phyloP scores from a whole-genome alignment of 2,329 filamentous ascomycete genomes.

The Proliferodiscus dingleyae region DNA sequence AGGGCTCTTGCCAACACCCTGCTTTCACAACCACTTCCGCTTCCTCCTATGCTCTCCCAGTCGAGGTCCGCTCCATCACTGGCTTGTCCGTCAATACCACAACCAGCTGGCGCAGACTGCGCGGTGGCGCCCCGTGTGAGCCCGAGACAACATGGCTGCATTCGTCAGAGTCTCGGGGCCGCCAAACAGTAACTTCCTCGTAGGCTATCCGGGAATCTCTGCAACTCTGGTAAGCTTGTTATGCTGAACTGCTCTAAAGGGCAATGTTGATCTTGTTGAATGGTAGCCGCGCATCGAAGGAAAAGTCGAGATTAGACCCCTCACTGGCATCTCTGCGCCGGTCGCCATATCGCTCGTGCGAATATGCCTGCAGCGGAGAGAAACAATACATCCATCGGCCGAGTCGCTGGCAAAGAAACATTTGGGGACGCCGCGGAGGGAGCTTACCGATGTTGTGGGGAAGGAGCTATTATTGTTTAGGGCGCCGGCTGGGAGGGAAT shows the following conservation, averaged over 20 bases:
- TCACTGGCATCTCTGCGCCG: constrained; percentile 77
- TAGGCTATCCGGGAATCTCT: constrained; percentile 96
- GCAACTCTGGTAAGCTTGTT: constrained; percentile 77
- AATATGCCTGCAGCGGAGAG: constrained; percentile 86
- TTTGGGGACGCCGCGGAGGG: constrained; percentile 81
- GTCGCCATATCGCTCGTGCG: constrained; percentile 89
- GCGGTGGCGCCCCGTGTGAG: constrained; percentile 29
- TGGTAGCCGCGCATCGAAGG: constrained; percentile 92
- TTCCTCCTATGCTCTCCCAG: constrained; percentile 17
- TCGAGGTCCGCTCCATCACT: constrained; percentile 7
- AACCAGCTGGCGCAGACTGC: constrained; percentile 25
- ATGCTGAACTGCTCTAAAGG: too few relatives aligned
- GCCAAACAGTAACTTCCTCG: constrained; percentile 93
- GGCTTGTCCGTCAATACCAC: constrained; percentile 20
- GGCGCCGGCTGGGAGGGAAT: constrained; percentile 76
- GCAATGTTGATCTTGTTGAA: constrained; percentile 7
- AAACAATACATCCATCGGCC: constrained; percentile 94
- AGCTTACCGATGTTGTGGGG: constrained; percentile 87
- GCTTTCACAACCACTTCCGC: not conserved
- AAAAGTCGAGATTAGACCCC: constrained; percentile 92
- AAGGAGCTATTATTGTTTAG: constrained; percentile 92
- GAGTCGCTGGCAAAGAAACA: constrained; percentile 92
- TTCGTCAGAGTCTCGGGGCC: constrained; percentile 95
- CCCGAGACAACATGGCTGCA: constrained; percentile 55
- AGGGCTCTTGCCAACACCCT: constrained; percentile 2